Evolutionary conservation across 805 yeast genomes (phyloP).

Genomic region (Saturnispora sanitii): DNA sequence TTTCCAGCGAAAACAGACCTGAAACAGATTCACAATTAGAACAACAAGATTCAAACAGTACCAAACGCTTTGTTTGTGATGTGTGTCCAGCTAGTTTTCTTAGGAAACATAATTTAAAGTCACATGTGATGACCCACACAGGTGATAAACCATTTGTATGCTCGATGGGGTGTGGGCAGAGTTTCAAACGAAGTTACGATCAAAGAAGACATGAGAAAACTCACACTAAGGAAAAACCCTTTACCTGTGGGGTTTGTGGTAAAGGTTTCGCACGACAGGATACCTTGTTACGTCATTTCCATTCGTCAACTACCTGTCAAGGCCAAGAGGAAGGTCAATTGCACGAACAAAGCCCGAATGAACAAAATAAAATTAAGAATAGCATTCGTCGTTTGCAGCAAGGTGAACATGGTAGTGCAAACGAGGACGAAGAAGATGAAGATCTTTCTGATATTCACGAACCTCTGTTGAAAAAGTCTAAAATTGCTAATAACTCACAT

Average conservation of each 20-base stretch:
- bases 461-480: too few relatives aligned
- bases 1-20: background rate
- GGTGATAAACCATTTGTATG: slow-evolving; percentile 56
- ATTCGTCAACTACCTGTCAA: slow-evolving; percentile 28
- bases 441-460: too few relatives aligned
- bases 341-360: background rate
- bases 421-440: too few relatives aligned
- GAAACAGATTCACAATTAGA: background rate
- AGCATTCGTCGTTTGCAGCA: background rate
- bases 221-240: slow-evolving; percentile 71
- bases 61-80: slow-evolving; percentile 41
- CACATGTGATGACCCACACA: slow-evolving; percentile 62
- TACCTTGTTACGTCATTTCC: slow-evolving; percentile 60
- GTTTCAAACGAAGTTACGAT: slow-evolving; percentile 67
- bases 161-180: slow-evolving; percentile 42
- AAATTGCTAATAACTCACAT: too few relatives aligned
- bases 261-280: slow-evolving; percentile 66
- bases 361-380: background rate
- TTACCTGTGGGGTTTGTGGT: slow-evolving; percentile 48
- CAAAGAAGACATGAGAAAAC: slow-evolving; percentile 64
- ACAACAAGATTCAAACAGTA: background rate
- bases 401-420: too few relatives aligned
- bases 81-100: slow-evolving; percentile 58
- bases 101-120: slow-evolving; percentile 63
- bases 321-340: background rate